phyloP scores from a whole-genome alignment of 2,329 filamentous ascomycete genomes.

The Neobulgaria alba region DNA sequence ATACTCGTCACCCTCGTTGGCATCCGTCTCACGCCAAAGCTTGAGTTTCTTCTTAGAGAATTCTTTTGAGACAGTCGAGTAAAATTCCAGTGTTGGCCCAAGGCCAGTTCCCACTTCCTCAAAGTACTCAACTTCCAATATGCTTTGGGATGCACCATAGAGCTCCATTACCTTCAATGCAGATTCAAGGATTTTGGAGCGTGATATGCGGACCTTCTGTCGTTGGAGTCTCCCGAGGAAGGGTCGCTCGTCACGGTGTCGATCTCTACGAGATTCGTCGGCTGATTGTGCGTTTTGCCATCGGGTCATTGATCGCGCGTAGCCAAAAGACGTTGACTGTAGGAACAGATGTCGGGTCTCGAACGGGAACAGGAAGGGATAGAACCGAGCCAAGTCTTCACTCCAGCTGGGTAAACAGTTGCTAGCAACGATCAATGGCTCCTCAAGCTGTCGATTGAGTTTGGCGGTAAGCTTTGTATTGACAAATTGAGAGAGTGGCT shows the following conservation, averaged over 20 bases:
- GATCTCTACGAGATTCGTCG: conserved; percentile 72
- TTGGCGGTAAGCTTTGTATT: conserved; percentile 98
- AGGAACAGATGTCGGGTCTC: conserved; percentile 95
- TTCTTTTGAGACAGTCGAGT: conserved; percentile 93
- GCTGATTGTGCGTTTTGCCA: conserved; percentile 89
- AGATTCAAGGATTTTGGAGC: conserved; percentile 90
- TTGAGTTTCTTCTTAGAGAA: conserved; percentile 96
- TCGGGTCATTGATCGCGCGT: conserved; percentile 91
- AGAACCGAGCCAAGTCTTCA: conserved; percentile 85
- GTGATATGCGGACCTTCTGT: conserved; percentile 96
- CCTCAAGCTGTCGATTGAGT: conserved; percentile 91
- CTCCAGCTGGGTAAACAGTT: conserved; percentile 95
- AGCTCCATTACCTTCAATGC: conserved; percentile 98
- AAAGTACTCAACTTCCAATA: conserved; percentile 96
- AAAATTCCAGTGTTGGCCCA: conserved; percentile 93
- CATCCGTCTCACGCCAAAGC: conserved; percentile 90
- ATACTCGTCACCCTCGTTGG: conserved; percentile 63
- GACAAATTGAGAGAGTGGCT: conserved; percentile 88
- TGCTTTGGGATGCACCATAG: conserved; percentile 92
- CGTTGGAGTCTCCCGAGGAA: conserved; percentile 87
- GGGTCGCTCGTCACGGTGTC: conserved; percentile 77
- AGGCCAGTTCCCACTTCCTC: conserved; percentile 96
- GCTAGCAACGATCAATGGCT: conserved; percentile 93
- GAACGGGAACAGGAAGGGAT: conserved; percentile 96
- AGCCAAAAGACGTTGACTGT: conserved; percentile 96